These are phyloP conservation scores for Xylariaceae sp. DNA, from an alignment of 2,329 filamentous ascomycete genomes.

Conservation along the genomic window DNA sequence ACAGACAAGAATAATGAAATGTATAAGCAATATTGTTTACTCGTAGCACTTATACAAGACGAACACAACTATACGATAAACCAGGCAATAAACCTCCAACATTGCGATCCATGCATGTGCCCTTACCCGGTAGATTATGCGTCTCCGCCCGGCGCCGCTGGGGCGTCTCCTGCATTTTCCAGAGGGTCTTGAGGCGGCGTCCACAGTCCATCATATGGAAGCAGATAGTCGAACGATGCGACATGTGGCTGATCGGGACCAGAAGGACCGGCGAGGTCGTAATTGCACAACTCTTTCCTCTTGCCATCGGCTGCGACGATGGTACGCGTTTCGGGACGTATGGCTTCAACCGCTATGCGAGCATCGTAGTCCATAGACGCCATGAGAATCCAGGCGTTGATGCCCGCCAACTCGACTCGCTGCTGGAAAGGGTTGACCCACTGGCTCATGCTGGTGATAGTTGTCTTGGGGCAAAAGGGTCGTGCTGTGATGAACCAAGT, in stretches of 20 bases:
- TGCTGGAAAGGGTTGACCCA: constrained; percentile 27
- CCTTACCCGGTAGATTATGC: too few relatives aligned
- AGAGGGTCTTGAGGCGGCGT: not conserved
- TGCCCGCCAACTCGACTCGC: constrained; percentile 29
- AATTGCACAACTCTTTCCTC: constrained; percentile 9
- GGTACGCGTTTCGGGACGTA: constrained; percentile 12
- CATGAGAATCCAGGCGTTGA: constrained; percentile 29
- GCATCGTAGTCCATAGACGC: constrained; percentile 25
- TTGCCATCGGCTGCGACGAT: constrained; percentile 21
- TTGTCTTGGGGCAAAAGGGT: not conserved
- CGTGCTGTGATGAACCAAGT: constrained; percentile 7
- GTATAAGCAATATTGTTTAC: not conserved
- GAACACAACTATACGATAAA: too few relatives aligned
- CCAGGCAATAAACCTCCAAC: too few relatives aligned
- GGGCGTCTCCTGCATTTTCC: too few relatives aligned
- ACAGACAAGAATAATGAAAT: not conserved
- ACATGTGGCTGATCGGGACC: constrained; percentile 1
- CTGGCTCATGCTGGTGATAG: constrained; percentile 15
- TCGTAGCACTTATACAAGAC: not conserved
- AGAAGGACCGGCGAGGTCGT: constrained; percentile 21
- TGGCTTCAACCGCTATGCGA: constrained; percentile 25
- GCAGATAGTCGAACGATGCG: constrained; percentile 11
- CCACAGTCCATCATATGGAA: not conserved
- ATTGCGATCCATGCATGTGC: too few relatives aligned
- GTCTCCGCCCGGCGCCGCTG: too few relatives aligned